Evolutionary conservation across 1,284 basidiomycete species (phyloP).

Genomic region (Boletus smithii): DNA sequence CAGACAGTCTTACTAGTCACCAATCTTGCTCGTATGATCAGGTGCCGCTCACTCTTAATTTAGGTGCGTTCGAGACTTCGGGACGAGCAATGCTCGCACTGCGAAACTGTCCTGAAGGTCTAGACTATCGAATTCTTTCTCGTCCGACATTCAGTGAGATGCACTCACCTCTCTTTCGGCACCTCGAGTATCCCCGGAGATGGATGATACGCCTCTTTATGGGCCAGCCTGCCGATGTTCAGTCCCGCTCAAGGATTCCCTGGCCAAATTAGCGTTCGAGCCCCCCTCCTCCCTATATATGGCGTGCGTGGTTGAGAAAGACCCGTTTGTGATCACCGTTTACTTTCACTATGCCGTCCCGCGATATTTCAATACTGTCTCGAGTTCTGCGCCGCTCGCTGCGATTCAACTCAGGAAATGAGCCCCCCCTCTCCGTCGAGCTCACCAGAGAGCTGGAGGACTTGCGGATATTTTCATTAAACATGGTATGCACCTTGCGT

Average conservation of each 20-base stretch:
- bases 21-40: too few relatives aligned
- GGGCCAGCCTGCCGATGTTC: neutral
- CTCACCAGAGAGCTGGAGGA: slow-evolving; percentile 25
- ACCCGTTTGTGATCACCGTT: neutral
- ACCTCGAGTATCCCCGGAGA: neutral
- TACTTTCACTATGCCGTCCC: slow-evolving; percentile 14
- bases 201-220: neutral
- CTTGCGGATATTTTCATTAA: slow-evolving; percentile 23
- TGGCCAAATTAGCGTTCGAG: neutral
- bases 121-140: slow-evolving; percentile 6
- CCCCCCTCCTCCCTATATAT: slow-evolving; percentile 12
- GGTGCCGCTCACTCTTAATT: neutral
- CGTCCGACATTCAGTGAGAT: neutral
- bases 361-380: neutral
- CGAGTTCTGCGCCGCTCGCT: slow-evolving; percentile 2
- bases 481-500: slow-evolving; percentile 15
- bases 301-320: neutral
- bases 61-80: slow-evolving; percentile 10
- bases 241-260: neutral
- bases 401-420: slow-evolving; percentile 1
- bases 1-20: too few relatives aligned
- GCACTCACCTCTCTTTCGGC: neutral
- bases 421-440: slow-evolving; percentile 11
- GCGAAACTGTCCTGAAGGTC: slow-evolving; percentile 6
- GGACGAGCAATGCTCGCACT: neutral